Percentiles rank a stretch among this genome's conserved stretches.
Conservation (phyloP, 179 eudicot genomes). For the Carnegiea gigantea region DNA sequence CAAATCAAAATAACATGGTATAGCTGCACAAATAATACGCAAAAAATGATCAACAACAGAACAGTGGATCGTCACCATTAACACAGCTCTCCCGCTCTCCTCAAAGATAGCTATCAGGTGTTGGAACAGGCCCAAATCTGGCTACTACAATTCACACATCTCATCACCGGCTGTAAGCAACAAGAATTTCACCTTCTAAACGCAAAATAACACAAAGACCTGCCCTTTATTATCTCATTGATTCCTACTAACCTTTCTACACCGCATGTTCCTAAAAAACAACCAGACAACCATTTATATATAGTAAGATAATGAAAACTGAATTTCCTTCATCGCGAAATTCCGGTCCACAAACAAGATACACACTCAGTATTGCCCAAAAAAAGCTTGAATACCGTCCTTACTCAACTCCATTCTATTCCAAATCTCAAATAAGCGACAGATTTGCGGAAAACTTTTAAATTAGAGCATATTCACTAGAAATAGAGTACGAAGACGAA, state of each 20-base stretch:
- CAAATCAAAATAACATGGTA: neutral
- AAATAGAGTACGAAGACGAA: neutral
- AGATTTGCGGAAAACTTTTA: neutral
- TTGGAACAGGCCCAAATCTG: neutral
- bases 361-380: too few relatives aligned
- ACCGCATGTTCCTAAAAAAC: neutral
- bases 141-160: neutral
- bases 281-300: neutral
- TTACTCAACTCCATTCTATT: neutral
- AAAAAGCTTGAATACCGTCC: neutral
- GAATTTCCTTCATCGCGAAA: neutral
- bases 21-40: neutral
- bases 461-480: neutral
- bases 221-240: neutral
- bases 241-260: neutral
- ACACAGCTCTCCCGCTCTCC: neutral
- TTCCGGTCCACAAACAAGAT: neutral
- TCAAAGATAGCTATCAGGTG: neutral
- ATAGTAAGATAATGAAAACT: neutral
- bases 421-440: neutral
- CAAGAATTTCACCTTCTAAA: neutral
- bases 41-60: neutral
- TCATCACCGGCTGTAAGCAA: neutral
- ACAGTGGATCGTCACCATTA: neutral
- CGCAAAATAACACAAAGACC: neutral